These are phyloP conservation scores for Microglena sp. DNA, from an alignment of 139 green algal genomes.

Conservation along the genomic window DNA sequence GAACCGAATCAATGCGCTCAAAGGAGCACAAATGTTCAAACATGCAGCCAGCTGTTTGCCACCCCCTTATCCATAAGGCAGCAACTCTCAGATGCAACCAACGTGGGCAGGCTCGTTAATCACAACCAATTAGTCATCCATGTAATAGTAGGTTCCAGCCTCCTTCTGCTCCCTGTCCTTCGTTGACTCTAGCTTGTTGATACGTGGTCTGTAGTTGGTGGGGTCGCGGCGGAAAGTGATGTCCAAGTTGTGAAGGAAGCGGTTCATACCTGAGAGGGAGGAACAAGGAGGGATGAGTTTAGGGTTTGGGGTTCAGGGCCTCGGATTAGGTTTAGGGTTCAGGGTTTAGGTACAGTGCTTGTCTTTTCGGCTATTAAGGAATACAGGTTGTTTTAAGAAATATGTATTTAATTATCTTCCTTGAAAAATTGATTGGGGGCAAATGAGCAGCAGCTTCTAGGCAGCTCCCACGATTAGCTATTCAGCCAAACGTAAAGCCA, in stretches of 20 bases:
- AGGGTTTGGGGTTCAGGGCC: too few relatives aligned
- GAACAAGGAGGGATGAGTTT: neutral
- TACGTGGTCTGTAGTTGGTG: slow-evolving; percentile 95
- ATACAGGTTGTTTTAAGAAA: too few relatives aligned
- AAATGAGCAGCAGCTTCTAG: too few relatives aligned
- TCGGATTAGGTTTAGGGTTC: too few relatives aligned
- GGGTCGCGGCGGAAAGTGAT: slow-evolving; percentile 98
- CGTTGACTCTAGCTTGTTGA: slow-evolving; percentile 93
- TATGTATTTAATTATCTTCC: too few relatives aligned
- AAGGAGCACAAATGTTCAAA: too few relatives aligned
- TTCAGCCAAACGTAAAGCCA: too few relatives aligned
- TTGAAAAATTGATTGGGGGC: too few relatives aligned
- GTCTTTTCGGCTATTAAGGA: too few relatives aligned
- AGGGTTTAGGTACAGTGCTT: too few relatives aligned
- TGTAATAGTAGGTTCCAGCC: slow-evolving; percentile 53
- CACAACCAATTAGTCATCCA: slow-evolving; percentile 9
- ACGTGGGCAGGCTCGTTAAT: neutral
- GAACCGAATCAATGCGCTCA: neutral
- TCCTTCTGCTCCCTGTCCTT: slow-evolving; percentile 97
- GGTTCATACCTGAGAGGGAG: slow-evolving; percentile 72
- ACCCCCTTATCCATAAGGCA: neutral
- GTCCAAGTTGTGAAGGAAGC: slow-evolving; percentile 88
- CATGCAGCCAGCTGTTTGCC: too few relatives aligned
- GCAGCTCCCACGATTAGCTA: too few relatives aligned
- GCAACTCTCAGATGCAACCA: neutral